A percentile compares a stretch with the other conserved stretches of the same genome.
Evolutionary conservation across 1,284 basidiomycete genomes (phyloP).

Genomic region (Flammula alnicola): DNA sequence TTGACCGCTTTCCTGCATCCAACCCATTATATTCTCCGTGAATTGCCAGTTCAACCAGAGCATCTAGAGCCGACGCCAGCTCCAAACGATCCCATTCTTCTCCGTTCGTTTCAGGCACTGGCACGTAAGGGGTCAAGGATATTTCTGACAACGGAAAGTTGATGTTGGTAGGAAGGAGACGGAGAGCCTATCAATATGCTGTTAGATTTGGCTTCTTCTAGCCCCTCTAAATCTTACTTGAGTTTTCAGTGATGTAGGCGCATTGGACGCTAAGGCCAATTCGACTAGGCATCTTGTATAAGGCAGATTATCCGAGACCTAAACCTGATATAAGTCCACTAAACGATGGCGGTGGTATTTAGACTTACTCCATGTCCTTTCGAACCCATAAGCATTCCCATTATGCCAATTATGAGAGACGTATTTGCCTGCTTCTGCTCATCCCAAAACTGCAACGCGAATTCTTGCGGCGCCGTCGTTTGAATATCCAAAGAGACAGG

Average conservation of each 20-base stretch:
- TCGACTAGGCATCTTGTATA: constrained; percentile 88
- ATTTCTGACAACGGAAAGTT: constrained; percentile 66
- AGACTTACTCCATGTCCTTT: constrained; percentile 74
- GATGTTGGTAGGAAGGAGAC: constrained; percentile 65
- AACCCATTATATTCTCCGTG: constrained; percentile 80
- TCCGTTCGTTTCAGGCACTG: constrained; percentile 83
- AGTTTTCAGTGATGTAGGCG: constrained; percentile 85
- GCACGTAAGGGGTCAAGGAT: constrained; percentile 75
- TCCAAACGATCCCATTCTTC: constrained; percentile 87
- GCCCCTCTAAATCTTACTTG: constrained; percentile 53
- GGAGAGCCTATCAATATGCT: constrained; percentile 55
- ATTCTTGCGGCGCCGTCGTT: constrained; percentile 83
- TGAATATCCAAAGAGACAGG: constrained; percentile 73
- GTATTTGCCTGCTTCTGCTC: constrained; percentile 86
- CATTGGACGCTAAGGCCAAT: constrained; percentile 89
- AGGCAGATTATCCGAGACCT: constrained; percentile 65
- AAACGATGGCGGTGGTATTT: background rate
- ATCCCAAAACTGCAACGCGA: constrained; percentile 97
- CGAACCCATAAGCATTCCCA: constrained; percentile 74
- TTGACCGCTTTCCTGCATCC: constrained; percentile 56
- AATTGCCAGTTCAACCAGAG: constrained; percentile 71
- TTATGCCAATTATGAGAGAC: constrained; percentile 77
- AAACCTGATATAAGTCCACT: constrained; percentile 3
- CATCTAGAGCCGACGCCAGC: constrained; percentile 76
- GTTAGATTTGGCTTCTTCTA: constrained; percentile 16